Evolutionary conservation across 352 stramenopile species (phyloP), one percentile per base, ranked within the genome.

Genomic region (Globisporangium recalcitrans): DNA sequence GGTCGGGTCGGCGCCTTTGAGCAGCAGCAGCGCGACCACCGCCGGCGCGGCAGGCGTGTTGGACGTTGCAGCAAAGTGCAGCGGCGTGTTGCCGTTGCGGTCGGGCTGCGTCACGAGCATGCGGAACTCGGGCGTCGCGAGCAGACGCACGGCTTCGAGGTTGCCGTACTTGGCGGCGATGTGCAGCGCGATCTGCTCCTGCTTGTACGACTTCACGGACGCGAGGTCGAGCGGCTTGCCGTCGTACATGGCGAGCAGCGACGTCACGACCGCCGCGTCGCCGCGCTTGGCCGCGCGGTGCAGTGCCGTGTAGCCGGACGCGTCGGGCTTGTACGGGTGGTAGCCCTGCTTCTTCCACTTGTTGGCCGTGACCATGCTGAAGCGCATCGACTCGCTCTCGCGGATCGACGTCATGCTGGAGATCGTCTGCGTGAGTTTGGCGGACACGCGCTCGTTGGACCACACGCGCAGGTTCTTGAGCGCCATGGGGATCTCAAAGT

Each of bases 321-420:
- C 78, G 59, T 92, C 85, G 14, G 80, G 82, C 40, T 89, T 87
- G 70, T 92, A 94, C 44, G 85, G 85, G 58, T 91, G 78, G 59
- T 94, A 94, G 31, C 82, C 85, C 60, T 85, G 79, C 48, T 90
- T 90, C 58, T 90, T 88, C 85, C 85, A 94, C 69, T 91, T 92
- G 72, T 68, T 81, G 21, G 85, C 82, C 16, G 76, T 92, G 48
- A 72, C 71, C 67, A 94, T 85, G 59, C 81, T 91, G 61, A 82
- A 86, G 66, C 83, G 82, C 74, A 94, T 82, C 11, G 80, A 82
- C 70, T 91, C 79, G 63, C 78, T 88, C 71, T 90, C 80, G 59
- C 75, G 77, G 64, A 90, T 90, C 1, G 76, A 83, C 46, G 80
- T 73, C 77, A 91, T 84, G 69, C 68, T 72, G 21, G 66, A 75